Evolutionary conservation across 306 rosid genomes (phyloP).

Genomic region (Mimosa pudica): DNA sequence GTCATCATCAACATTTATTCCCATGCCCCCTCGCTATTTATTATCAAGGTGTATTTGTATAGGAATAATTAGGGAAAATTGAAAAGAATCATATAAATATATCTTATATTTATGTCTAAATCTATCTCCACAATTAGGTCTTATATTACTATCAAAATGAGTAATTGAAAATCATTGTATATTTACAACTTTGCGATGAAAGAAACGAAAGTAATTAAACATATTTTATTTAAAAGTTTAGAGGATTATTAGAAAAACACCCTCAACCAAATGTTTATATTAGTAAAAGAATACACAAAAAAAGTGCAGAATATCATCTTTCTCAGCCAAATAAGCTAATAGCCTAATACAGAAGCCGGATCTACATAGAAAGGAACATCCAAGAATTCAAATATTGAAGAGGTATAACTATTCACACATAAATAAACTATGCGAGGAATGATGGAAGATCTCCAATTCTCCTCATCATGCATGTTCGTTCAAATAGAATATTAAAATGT

Average conservation of each 20-base stretch:
- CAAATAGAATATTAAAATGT: not conserved
- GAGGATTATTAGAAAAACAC: not conserved
- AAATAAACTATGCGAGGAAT: not conserved
- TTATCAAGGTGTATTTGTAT: no score
- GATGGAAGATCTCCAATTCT: not conserved
- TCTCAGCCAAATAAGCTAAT: not conserved
- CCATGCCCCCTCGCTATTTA: no score
- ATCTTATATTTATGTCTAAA: no score
- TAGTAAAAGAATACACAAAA: not conserved
- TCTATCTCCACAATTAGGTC: no score
- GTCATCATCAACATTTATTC: no score
- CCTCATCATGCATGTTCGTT: not conserved
- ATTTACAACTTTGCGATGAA: no score
- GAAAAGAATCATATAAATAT: no score
- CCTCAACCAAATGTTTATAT: no score
- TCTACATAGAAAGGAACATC: not conserved
- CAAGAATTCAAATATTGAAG: not conserved
- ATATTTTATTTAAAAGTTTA: not conserved
- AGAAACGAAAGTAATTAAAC: not conserved
- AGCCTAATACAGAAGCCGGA: not conserved
- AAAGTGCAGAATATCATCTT: not conserved
- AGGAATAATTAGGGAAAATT: no score
- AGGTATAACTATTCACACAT: conserved; percentile 9
- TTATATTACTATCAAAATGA: no score
- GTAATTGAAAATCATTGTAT: no score